Evolutionary conservation across 495 filamentous ascomycete species (phyloP).

Genomic region (Astrothelium subdiscretum): DNA sequence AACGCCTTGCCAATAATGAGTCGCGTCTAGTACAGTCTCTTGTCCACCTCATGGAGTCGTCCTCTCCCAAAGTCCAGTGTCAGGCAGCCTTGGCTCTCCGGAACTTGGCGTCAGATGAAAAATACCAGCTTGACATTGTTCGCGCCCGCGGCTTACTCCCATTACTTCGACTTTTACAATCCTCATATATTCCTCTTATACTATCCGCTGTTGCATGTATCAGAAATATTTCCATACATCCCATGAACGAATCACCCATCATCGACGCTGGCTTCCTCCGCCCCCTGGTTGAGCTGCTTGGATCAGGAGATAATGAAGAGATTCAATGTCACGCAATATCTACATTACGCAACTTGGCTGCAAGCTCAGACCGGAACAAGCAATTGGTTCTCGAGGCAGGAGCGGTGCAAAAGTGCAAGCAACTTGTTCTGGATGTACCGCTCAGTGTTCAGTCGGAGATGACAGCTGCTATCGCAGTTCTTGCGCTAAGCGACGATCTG

Average conservation of each 20-base stretch:
- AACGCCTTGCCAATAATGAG: slow-evolving; percentile 80
- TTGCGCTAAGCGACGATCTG: slow-evolving; percentile 89
- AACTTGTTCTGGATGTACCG: slow-evolving; percentile 85
- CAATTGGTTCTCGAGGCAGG: slow-evolving; percentile 90
- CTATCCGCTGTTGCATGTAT: slow-evolving; percentile 97
- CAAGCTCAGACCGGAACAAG: slow-evolving; percentile 95
- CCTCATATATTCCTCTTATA: slow-evolving; percentile 88
- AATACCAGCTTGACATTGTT: slow-evolving; percentile 97
- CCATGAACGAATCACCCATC: slow-evolving; percentile 97
- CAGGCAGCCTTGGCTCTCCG: slow-evolving; percentile 89
- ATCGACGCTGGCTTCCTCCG: slow-evolving; percentile 95
- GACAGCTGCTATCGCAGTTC: slow-evolving; percentile 97
- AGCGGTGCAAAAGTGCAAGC: slow-evolving; percentile 96
- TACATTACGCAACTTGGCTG: slow-evolving; percentile 87
- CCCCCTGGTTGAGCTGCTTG: slow-evolving; percentile 84
- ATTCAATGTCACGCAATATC: slow-evolving; percentile 99
- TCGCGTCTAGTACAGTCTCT: slow-evolving; percentile 81
- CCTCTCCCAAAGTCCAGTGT: slow-evolving; percentile 94
- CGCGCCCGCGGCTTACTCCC: slow-evolving; percentile 72
- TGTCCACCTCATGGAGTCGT: slow-evolving; percentile 92
- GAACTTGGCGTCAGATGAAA: slow-evolving; percentile 94
- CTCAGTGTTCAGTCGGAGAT: slow-evolving; percentile 96
- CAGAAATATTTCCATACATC: slow-evolving; percentile 97
- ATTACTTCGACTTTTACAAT: slow-evolving; percentile 79
- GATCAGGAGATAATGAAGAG: slow-evolving; percentile 94